A percentile compares a stretch with the other conserved stretches of the same genome.
phyloP scores from a whole-genome alignment of 116 monocot genomes.

The Cymodocea nodosa region DNA sequence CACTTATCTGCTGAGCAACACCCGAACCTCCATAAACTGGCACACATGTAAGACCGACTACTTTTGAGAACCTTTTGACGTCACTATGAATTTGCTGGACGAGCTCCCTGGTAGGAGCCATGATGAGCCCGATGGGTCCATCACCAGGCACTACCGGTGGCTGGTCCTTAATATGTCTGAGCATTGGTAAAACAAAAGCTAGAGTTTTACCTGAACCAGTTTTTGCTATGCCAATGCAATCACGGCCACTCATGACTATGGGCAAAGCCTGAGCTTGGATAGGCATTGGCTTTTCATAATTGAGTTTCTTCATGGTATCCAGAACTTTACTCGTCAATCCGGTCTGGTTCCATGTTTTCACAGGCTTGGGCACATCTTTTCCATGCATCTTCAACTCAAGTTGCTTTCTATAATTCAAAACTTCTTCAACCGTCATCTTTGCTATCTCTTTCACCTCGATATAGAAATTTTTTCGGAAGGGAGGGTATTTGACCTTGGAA shows the following conservation, averaged over 20 bases:
- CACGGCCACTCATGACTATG: constrained; percentile 88
- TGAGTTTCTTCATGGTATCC: constrained; percentile 75
- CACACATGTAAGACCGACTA: constrained; percentile 60
- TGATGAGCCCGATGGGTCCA: constrained; percentile 85
- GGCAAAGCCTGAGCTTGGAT: constrained; percentile 93
- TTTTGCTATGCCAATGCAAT: constrained; percentile 94
- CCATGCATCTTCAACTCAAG: constrained; percentile 91
- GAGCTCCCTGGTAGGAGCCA: constrained; percentile 96
- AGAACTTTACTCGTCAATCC: constrained; percentile 72
- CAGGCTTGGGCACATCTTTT: constrained; percentile 90
- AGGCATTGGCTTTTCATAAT: constrained; percentile 89
- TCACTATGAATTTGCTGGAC: constrained; percentile 93
- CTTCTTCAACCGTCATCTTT: constrained; percentile 65
- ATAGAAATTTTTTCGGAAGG: constrained; percentile 92
- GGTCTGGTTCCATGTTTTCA: constrained; percentile 91
- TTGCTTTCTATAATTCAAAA: constrained; percentile 50
- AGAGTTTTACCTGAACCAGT: constrained; percentile 96
- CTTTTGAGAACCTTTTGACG: constrained; percentile 78
- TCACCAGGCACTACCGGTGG: constrained; percentile 82
- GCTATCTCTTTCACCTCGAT: constrained; percentile 81
- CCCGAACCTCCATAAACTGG: constrained; percentile 95
- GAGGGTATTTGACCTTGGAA: constrained; percentile 76
- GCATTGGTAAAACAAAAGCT: constrained; percentile 93
- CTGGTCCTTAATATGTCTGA: constrained; percentile 94
- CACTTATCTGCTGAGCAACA: constrained; percentile 96